A percentile compares a stretch with the other conserved stretches of the same genome.
phyloP scores from a whole-genome alignment of 1,139 yeast genomes.

The Sugiyamaella novakii region DNA sequence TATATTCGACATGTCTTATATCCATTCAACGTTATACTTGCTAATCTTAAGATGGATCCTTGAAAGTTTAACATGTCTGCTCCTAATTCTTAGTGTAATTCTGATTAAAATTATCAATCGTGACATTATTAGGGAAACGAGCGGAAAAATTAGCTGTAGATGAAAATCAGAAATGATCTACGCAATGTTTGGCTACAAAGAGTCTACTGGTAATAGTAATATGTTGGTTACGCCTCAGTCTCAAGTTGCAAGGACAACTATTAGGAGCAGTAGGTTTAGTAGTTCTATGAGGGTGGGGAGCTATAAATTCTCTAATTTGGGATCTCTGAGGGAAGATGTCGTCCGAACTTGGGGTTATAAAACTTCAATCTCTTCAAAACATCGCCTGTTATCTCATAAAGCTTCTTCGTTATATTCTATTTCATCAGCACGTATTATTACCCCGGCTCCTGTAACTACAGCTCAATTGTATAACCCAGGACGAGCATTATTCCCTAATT shows the following conservation, averaged over 20 bases:
- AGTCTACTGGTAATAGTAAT: background rate
- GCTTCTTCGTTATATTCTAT: constrained; percentile 2
- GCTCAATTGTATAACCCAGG: constrained; percentile 4
- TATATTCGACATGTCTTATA: too few species aligned
- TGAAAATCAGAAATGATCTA: background rate
- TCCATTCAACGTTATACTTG: too few species aligned
- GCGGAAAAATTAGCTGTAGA: too few species aligned
- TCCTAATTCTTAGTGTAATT: too few species aligned
- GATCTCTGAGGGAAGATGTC: too few species aligned
- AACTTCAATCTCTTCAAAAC: background rate
- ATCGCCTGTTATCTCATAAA: background rate
- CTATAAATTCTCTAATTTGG: background rate
- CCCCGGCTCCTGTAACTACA: background rate
- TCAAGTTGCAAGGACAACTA: constrained; percentile 1
- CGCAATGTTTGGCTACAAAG: constrained; percentile 11
- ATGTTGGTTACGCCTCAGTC: background rate
- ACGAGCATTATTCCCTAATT: constrained; percentile 12
- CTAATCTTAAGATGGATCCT: too few species aligned
- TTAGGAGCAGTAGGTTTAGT: background rate
- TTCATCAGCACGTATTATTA: background rate
- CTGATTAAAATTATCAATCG: too few species aligned
- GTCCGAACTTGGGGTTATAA: too few species aligned
- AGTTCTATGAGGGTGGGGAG: background rate
- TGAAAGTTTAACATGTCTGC: too few species aligned
- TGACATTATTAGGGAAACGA: too few species aligned